Evolutionary conservation across 176 grass and related monocot species (phyloP), one percentile per base, ranked within the genome.

Genomic region (Eremochloa ophiuroides): DNA sequence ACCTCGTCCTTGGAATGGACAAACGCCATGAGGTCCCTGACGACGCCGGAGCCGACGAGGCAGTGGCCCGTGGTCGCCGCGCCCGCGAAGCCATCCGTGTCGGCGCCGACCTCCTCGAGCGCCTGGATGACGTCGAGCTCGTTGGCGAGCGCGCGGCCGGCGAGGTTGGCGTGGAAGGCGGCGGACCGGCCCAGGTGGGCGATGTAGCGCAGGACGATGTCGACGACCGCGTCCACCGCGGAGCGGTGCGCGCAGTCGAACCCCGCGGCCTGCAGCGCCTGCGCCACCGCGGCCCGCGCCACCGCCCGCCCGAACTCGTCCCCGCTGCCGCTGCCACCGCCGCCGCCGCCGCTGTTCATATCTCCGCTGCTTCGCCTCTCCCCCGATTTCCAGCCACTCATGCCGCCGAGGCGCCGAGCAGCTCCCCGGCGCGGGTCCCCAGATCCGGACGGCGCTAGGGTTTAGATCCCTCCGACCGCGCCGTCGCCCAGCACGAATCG

Each of bases 111-210:
- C 61, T 96, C 97, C 70, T 96, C 91, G n/a, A 99, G 89, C 10
- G 84, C 85, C 67, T 87, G 89, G 63, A 99, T 91, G 51, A 99
- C 41, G 71, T 99, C 97, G 81, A 74, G 88, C 75, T 95, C 87
- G 14, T 95, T 95, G 74, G 87, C 88, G 15, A 75, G 72, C 7
- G 72, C 85, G 66, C 93, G 88, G 65, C 93, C 93, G 16, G 93
- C 83, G n/a, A 95, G 86, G 85, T 86, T 87, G 27, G 97, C 86
- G 60, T 96, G 74, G 71, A 88, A 99, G 29, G 80, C 82, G 3
- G 91, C 93, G 62, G 83, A 60, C 66, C 91, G 88, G 8, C 97
- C 97, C 2, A 95, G 65, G 82, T 91, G 79, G 43, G 84, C 27
- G 61, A 95, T 83, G 83, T 99, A 99, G 55, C 93, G 84, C 20